Percentiles rank a stretch among this genome's conserved stretches.
Conservation (phyloP, 2,329 filamentous ascomycete genomes). For the Alternaria sp. region DNA sequence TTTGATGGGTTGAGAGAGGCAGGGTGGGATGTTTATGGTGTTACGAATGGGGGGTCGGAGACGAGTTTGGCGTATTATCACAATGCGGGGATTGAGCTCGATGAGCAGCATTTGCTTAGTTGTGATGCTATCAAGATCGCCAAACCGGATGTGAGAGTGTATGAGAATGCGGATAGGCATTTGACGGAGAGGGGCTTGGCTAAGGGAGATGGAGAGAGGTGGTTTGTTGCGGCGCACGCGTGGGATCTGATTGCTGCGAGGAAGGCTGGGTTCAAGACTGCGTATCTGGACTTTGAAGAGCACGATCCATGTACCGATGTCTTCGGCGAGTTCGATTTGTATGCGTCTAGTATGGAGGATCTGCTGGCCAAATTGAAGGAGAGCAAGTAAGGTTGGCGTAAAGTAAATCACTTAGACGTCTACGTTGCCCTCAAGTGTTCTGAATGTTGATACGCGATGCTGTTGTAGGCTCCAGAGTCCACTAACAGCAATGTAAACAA, state of each 20-base stretch:
- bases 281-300: slow-evolving; percentile 34
- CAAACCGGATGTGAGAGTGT: slow-evolving; percentile 30
- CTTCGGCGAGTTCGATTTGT: slow-evolving; percentile 35
- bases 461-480: not conserved
- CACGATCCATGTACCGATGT: slow-evolving; percentile 30
- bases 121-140: slow-evolving; percentile 28
- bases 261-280: slow-evolving; percentile 31
- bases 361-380: slow-evolving; percentile 27
- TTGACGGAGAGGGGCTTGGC: slow-evolving; percentile 11
- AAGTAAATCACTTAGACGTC: not conserved
- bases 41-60: slow-evolving; percentile 30
- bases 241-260: slow-evolving; percentile 32
- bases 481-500: not conserved
- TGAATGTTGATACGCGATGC: not conserved
- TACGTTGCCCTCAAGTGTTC: not conserved
- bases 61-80: slow-evolving; percentile 26
- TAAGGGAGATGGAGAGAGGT: slow-evolving; percentile 19
- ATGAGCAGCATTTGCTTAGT: slow-evolving; percentile 24
- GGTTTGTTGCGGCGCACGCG: slow-evolving; percentile 35
- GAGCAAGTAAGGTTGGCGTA: not conserved
- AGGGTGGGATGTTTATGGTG: slow-evolving; percentile 29
- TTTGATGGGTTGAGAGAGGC: slow-evolving; percentile 26
- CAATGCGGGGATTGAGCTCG: slow-evolving; percentile 23
- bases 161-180: slow-evolving; percentile 25
- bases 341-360: slow-evolving; percentile 29